phyloP scores from a whole-genome alignment of 192 early-diverging fungal genomes.

The Gigaspora rosea region DNA sequence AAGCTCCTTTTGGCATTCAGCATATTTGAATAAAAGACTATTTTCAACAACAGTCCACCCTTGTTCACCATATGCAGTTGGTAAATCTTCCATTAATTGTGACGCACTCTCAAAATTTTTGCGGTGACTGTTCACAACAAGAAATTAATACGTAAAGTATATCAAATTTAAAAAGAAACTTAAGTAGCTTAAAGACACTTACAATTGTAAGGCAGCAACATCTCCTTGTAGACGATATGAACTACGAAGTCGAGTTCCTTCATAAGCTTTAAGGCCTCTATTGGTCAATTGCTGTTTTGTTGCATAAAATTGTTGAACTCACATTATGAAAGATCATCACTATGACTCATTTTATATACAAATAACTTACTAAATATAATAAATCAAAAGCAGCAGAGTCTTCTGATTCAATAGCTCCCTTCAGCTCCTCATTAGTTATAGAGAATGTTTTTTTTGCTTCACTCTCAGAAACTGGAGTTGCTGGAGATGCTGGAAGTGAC shows the following conservation, averaged over 20 bases:
- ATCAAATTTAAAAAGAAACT: background rate
- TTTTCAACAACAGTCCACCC: constrained; percentile 71
- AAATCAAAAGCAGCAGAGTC: constrained; percentile 64
- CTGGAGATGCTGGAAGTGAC: background rate
- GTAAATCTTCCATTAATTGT: constrained; percentile 61
- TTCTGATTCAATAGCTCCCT: constrained; percentile 55
- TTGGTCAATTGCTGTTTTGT: constrained; percentile 56
- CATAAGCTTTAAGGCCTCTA: constrained; percentile 70
- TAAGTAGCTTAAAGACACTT: constrained; percentile 36
- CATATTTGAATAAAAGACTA: constrained; percentile 64
- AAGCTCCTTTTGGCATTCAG: constrained; percentile 61
- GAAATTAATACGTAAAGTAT: background rate
- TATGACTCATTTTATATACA: background rate
- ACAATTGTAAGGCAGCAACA: constrained; percentile 78
- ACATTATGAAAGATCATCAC: background rate
- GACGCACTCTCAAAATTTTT: constrained; percentile 68
- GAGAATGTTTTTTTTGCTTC: constrained; percentile 37
- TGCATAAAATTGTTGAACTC: too few relatives aligned
- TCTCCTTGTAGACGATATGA: constrained; percentile 69
- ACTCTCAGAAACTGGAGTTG: constrained; percentile 21
- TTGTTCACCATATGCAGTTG: constrained; percentile 54
- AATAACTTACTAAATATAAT: constrained; percentile 64
- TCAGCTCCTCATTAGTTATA: constrained; percentile 70
- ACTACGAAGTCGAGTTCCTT: constrained; percentile 60
- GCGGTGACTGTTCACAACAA: constrained; percentile 38